phyloP scores from a whole-genome alignment of 257 asterid genomes.

The Jaltomata sinuosa region DNA sequence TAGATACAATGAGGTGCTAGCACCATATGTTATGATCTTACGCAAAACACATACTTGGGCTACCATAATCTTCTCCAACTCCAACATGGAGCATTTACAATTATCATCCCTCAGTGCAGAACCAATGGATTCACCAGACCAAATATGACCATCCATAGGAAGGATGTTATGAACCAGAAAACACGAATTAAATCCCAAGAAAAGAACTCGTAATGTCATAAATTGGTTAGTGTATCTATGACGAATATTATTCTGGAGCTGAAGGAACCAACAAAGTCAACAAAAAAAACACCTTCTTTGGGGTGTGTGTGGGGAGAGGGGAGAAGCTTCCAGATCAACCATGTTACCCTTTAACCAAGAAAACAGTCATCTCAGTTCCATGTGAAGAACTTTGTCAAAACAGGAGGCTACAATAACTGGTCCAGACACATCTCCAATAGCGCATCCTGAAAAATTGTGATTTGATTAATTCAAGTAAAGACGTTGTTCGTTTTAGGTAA shows the following conservation, averaged over 20 bases:
- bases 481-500: background rate
- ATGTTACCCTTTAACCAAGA: no score
- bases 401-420: constrained; percentile 47
- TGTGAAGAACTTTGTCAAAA: constrained; percentile 30
- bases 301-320: no score
- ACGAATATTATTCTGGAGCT: background rate
- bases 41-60: background rate
- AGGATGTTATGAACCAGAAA: background rate
- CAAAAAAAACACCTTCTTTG: no score
- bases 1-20: background rate
- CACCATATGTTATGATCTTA: no score
- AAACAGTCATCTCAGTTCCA: constrained; percentile 14
- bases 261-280: background rate
- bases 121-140: no score
- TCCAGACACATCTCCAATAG: constrained; percentile 72
- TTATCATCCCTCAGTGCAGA: no score
- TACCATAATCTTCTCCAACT: no score
- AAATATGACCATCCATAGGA: background rate
- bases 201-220: background rate
- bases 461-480: background rate
- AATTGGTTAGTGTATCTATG: background rate
- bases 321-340: no score
- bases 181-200: background rate
- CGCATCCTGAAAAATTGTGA: constrained; percentile 56
- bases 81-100: no score